Conservation (phyloP, 2,329 filamentous ascomycete genomes). For the Ophiostoma novo-ulmi region DNA sequence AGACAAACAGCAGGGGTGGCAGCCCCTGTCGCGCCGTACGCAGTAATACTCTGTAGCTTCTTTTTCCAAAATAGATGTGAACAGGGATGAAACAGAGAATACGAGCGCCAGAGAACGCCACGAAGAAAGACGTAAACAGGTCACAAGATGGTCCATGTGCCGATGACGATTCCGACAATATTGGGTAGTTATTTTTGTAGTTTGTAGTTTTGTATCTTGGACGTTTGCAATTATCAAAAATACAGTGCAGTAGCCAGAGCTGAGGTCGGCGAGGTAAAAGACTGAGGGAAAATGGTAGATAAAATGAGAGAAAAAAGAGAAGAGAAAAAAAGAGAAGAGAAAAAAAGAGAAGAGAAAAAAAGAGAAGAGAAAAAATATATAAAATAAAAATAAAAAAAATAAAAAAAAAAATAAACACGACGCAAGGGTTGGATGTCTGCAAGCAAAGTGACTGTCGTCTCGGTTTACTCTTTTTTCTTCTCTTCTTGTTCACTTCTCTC, state of each 20-base stretch:
- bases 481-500: background rate
- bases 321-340: background rate
- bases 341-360: no score
- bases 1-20: background rate
- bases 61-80: background rate
- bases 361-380: background rate
- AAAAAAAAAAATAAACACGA: background rate
- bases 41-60: background rate
- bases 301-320: background rate
- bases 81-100: background rate
- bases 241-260: background rate
- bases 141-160: background rate
- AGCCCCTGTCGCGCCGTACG: no score
- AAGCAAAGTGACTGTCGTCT: background rate
- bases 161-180: background rate
- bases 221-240: background rate
- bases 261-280: background rate
- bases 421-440: background rate
- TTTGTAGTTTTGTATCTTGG: background rate
- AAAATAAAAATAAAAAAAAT: background rate
- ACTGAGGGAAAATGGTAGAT: background rate
- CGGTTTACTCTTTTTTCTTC: background rate
- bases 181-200: no score
- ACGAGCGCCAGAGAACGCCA: background rate
- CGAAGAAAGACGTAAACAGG: background rate